Evolutionary conservation across 352 stramenopile species (phyloP), one percentile per base, ranked within the genome.

Genomic region (Peronosclerospora sorghi): DNA sequence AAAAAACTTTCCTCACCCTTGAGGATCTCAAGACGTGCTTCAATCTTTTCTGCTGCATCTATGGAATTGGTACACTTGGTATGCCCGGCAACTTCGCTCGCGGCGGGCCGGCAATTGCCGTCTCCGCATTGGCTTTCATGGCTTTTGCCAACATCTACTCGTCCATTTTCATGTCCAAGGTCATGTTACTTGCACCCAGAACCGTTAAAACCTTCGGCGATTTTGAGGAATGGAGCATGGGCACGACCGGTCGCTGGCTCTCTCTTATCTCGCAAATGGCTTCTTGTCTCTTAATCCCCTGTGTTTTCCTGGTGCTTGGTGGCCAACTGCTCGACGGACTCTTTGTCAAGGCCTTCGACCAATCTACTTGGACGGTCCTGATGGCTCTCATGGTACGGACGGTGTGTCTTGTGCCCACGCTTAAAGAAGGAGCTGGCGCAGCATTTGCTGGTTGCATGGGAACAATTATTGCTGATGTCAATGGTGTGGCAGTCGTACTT

Each of bases 191-290:
- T 21, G 65, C 68, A 7, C 66, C 68, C 8, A 45, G 45, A 17
- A 55, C 46, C 6, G 65, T 81, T 35, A 64, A 64, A 41, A 78
- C 65, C n/a, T 78, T 64, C n/a, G n/a, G n/a, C 15, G 68, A 81
- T 41, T 44, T 81, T 8, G 68, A 66, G n/a, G 59, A 81, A 23
- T 81, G 68, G 62, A 48, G 39, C 20, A 64, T 75, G 50, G 65
- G 68, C 14, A 60, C 56, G 19, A 20, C 45, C 2, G 65, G 68
- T 8, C 58, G 68, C 9, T 81, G 62, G 19, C 46, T 71, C 7
- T 51, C 51, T 0, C 42, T 73, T 18, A 19, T 70, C 15, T 48
- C 57, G 7, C 67, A 70, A 30, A 66, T 78, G 47, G 53, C 27
- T 14, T 56, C 54, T 10, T 78, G 66, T 23, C 50, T 71, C 10